Evolutionary conservation across 257 asterid genomes (phyloP).

Genomic region (Coffea eugenioides): DNA sequence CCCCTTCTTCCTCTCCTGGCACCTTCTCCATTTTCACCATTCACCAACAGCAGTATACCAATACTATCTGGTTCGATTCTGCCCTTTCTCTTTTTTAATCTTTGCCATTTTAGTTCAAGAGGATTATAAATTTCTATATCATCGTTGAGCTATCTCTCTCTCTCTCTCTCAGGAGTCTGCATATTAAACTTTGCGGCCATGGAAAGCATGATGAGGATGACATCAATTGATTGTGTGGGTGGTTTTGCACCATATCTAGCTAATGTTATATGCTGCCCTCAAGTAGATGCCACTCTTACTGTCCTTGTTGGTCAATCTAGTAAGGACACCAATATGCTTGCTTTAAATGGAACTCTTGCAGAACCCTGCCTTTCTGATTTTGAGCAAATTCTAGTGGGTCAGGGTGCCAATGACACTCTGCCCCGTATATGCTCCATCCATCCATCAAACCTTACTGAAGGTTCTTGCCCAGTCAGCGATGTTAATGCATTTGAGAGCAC

Average conservation of each 20-base stretch:
- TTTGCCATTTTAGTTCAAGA: background rate
- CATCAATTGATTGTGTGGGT: constrained; percentile 85
- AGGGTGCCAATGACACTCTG: constrained; percentile 76
- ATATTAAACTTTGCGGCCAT: constrained; percentile 64
- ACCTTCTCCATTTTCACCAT: constrained; percentile 93
- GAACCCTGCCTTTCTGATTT: constrained; percentile 83
- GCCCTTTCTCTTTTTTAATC: constrained; percentile 3
- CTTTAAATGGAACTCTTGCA: constrained; percentile 66
- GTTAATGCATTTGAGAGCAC: constrained; percentile 71
- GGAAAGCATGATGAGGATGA: constrained; percentile 61
- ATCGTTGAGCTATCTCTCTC: background rate
- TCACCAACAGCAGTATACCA: constrained; percentile 79
- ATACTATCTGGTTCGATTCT: constrained; percentile 77
- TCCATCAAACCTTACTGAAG: constrained; percentile 80
- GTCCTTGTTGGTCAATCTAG: constrained; percentile 84
- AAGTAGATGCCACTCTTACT: constrained; percentile 80
- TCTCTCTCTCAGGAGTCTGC: constrained; percentile 55
- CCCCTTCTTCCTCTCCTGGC: constrained; percentile 91
- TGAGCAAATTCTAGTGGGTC: constrained; percentile 72
- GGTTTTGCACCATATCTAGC: constrained; percentile 90
- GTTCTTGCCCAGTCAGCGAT: constrained; percentile 82
- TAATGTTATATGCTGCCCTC: constrained; percentile 95
- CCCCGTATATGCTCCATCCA: constrained; percentile 72
- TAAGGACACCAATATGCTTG: constrained; percentile 58
- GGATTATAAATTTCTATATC: background rate